These are phyloP conservation scores for Suillus brevipes DNA, from an alignment of 768 basidiomycete species.

Conservation along the genomic window DNA sequence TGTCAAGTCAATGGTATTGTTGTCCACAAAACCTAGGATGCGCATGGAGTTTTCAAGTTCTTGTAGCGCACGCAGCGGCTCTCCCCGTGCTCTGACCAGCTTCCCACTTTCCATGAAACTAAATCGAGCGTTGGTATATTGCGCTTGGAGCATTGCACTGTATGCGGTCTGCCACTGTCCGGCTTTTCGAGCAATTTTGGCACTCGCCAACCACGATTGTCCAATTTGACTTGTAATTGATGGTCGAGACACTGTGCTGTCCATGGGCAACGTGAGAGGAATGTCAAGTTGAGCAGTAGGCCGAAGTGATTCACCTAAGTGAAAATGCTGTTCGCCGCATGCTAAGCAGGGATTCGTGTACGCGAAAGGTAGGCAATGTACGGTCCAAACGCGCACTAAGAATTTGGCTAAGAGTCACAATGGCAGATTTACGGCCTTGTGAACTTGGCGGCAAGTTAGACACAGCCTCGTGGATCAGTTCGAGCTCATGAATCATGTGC, in stretches of 20 bases:
- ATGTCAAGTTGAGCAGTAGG: neutral
- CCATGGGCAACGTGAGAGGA: neutral
- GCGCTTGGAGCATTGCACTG: conserved; percentile 90
- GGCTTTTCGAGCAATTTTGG: conserved; percentile 96
- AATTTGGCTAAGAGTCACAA: conserved; percentile 36
- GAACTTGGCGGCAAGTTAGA: conserved; percentile 39
- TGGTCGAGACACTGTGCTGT: conserved; percentile 28
- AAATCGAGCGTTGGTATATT: conserved; percentile 67
- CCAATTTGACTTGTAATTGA: conserved; percentile 65
- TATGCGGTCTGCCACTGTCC: conserved; percentile 97
- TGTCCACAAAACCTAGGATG: conserved; percentile 44
- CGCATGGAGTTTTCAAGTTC: conserved; percentile 80
- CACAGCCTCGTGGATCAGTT: conserved; percentile 56
- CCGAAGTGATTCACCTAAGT: conserved; percentile 50
- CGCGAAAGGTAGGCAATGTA: conserved; percentile 85
- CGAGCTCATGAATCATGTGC: conserved; percentile 85
- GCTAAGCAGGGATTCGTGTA: conserved; percentile 85
- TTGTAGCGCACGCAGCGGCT: conserved; percentile 81
- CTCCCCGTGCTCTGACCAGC: conserved; percentile 74
- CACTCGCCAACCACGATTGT: conserved; percentile 85
- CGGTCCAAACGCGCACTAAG: conserved; percentile 70
- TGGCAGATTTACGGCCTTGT: conserved; percentile 41
- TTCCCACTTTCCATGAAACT: conserved; percentile 91
- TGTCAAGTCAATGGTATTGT: conserved; percentile 58
- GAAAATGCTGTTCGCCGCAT: conserved; percentile 85